Percentiles rank a stretch among this genome's conserved stretches.
Evolutionary conservation across 192 early-diverging fungal species (phyloP).

Genomic region (Funneliformis mosseae): DNA sequence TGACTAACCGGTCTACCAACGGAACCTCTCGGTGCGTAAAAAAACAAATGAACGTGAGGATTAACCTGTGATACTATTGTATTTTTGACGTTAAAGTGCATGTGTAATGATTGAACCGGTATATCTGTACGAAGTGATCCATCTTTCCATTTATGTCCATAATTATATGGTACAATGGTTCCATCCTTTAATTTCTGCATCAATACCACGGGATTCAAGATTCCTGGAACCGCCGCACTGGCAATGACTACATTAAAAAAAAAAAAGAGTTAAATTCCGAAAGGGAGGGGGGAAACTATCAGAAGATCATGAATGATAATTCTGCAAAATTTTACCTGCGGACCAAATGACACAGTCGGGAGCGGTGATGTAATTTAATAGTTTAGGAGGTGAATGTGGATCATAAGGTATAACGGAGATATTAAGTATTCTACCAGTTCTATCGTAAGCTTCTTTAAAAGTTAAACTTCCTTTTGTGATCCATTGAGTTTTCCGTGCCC

Average conservation of each 20-base stretch:
- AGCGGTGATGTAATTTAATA: constrained; percentile 89
- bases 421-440: constrained; percentile 86
- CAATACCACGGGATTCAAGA: constrained; percentile 81
- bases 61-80: constrained; percentile 86
- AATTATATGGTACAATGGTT: constrained; percentile 73
- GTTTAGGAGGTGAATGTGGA: constrained; percentile 72
- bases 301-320: too few species aligned
- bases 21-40: constrained; percentile 77
- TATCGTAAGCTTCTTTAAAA: constrained; percentile 87
- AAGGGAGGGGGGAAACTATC: too few species aligned
- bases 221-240: constrained; percentile 80
- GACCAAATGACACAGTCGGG: constrained; percentile 87
- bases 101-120: constrained; percentile 76
- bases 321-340: constrained; percentile 51
- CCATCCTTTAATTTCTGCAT: constrained; percentile 74
- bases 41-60: constrained; percentile 87
- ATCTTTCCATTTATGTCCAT: constrained; percentile 82
- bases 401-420: constrained; percentile 80
- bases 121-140: constrained; percentile 84
- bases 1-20: constrained; percentile 76
- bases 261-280: too few species aligned
- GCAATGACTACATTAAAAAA: constrained; percentile 62
- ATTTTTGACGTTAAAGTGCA: constrained; percentile 83
- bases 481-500: constrained; percentile 69
- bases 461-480: constrained; percentile 79